These are phyloP conservation scores for Leucosporidium yakuticum DNA, from an alignment of 768 basidiomycete genomes.

Conservation along the genomic window DNA sequence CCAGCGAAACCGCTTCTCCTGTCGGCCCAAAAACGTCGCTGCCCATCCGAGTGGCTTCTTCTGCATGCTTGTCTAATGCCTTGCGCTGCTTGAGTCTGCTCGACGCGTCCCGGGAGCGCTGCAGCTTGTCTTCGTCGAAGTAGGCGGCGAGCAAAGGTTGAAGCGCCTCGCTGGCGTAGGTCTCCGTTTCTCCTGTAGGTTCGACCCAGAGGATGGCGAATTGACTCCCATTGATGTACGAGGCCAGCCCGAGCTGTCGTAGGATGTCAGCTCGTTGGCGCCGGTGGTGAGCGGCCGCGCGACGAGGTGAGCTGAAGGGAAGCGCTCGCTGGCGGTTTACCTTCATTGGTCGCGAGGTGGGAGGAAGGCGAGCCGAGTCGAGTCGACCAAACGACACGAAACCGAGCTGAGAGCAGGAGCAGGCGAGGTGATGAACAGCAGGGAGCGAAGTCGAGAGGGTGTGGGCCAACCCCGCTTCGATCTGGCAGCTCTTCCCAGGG, in stretches of 20 bases:
- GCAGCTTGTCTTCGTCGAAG: conserved; percentile 18
- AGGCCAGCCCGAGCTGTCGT: conserved; percentile 43
- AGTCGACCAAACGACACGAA: too few species aligned
- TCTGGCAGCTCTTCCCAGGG: too few species aligned
- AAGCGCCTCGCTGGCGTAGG: conserved; percentile 45
- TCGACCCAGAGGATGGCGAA: conserved; percentile 46
- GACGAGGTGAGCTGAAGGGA: too few species aligned
- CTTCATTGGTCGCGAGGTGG: too few species aligned
- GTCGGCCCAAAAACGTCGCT: conserved; percentile 3
- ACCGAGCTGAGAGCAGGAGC: too few species aligned
- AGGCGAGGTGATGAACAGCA: too few species aligned
- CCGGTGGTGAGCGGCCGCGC: conserved; percentile 2
- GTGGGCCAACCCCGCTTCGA: too few species aligned
- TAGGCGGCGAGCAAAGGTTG: conserved; percentile 37
- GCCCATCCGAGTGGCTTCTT: conserved; percentile 12
- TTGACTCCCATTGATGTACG: conserved; percentile 45
- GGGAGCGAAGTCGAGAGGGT: too few species aligned
- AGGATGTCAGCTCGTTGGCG: conserved; percentile 43
- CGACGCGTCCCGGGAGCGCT: conserved; percentile 27
- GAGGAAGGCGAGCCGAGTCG: too few species aligned
- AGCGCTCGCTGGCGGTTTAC: too few species aligned
- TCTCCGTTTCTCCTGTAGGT: conserved; percentile 44
- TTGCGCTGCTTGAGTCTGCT: not conserved
- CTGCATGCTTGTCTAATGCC: conserved; percentile 19
- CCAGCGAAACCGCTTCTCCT: not conserved